A percentile compares a stretch with the other conserved stretches of the same genome.
Evolutionary conservation across 2,329 filamentous ascomycete species (phyloP).

Genomic region (Aspergillus puulaauensis): DNA sequence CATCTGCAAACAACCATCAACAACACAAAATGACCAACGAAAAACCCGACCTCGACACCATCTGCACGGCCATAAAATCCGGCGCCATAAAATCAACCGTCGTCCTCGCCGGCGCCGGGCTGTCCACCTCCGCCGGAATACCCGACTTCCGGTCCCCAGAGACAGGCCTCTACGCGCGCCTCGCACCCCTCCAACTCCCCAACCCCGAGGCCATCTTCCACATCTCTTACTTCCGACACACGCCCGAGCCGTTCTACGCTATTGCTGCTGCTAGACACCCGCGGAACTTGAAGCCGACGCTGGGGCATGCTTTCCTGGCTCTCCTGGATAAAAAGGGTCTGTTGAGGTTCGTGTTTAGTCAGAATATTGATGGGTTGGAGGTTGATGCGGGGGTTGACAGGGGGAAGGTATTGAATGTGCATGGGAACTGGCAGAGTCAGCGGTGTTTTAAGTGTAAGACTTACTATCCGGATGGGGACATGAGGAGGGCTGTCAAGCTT

Average conservation of each 20-base stretch:
- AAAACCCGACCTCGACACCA: not conserved
- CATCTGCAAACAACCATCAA: not conserved
- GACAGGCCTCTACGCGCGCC: slow-evolving; percentile 82
- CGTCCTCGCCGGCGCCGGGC: slow-evolving; percentile 67
- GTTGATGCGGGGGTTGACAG: slow-evolving; percentile 73
- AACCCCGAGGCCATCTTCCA: slow-evolving; percentile 86
- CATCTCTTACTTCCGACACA: slow-evolving; percentile 73
- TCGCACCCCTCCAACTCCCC: slow-evolving; percentile 74
- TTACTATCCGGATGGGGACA: slow-evolving; percentile 65
- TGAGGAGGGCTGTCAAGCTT: slow-evolving; percentile 64
- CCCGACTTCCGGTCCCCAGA: slow-evolving; percentile 85
- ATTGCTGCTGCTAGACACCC: slow-evolving; percentile 84
- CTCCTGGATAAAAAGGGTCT: slow-evolving; percentile 71
- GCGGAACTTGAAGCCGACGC: slow-evolving; percentile 76
- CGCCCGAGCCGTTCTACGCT: slow-evolving; percentile 81
- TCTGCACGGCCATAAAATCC: not conserved
- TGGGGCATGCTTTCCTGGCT: slow-evolving; percentile 78
- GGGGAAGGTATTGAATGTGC: slow-evolving; percentile 76
- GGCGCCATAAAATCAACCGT: slow-evolving; percentile 19
- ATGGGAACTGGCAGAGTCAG: slow-evolving; percentile 83
- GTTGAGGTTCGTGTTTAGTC: slow-evolving; percentile 80
- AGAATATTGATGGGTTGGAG: slow-evolving; percentile 90
- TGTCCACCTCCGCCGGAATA: slow-evolving; percentile 59
- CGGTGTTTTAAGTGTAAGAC: slow-evolving; percentile 76
- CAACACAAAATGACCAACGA: not conserved